phyloP scores from a whole-genome alignment of 2,329 filamentous ascomycete species.

The Pseudopithomyces chartarum region DNA sequence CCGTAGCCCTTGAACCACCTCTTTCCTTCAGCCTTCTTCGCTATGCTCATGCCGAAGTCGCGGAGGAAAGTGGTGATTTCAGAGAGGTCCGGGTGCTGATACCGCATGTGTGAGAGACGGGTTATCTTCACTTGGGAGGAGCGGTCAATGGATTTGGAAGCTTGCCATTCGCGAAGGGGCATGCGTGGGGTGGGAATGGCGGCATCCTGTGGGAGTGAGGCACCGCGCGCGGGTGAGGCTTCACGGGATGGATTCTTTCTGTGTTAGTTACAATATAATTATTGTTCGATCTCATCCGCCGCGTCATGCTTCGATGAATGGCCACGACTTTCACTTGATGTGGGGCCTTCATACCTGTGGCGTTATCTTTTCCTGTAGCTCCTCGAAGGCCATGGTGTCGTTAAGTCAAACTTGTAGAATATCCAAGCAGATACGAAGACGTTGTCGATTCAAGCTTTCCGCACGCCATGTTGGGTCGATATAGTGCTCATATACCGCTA shows the following conservation, averaged over 20 bases:
- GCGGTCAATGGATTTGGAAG: constrained; percentile 47
- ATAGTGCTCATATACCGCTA: constrained; percentile 14
- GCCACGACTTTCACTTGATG: constrained; percentile 8
- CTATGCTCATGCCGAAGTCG: constrained; percentile 44
- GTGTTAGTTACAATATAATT: constrained; percentile 5
- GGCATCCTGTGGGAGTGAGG: constrained; percentile 45
- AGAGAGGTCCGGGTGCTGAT: constrained; percentile 58
- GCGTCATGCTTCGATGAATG: neutral
- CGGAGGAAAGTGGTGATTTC: constrained; percentile 53
- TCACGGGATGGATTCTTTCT: constrained; percentile 36
- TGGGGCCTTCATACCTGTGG: constrained; percentile 31
- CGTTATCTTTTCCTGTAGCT: constrained; percentile 39
- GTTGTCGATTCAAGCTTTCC: neutral
- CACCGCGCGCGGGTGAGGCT: constrained; percentile 47
- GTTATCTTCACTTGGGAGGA: constrained; percentile 53
- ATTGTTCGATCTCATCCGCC: neutral
- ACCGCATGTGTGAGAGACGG: constrained; percentile 58
- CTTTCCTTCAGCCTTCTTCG: constrained; percentile 32
- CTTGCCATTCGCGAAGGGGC: constrained; percentile 46
- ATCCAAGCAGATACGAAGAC: neutral
- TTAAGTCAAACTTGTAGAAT: neutral
- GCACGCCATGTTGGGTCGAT: constrained; percentile 3
- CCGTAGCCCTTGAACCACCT: constrained; percentile 68
- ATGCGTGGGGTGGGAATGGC: constrained; percentile 44
- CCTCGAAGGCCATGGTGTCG: constrained; percentile 35